Evolutionary conservation across 1,139 yeast species (phyloP), one percentile per base, ranked within the genome.

Genomic region (Fermentozyma sake): DNA sequence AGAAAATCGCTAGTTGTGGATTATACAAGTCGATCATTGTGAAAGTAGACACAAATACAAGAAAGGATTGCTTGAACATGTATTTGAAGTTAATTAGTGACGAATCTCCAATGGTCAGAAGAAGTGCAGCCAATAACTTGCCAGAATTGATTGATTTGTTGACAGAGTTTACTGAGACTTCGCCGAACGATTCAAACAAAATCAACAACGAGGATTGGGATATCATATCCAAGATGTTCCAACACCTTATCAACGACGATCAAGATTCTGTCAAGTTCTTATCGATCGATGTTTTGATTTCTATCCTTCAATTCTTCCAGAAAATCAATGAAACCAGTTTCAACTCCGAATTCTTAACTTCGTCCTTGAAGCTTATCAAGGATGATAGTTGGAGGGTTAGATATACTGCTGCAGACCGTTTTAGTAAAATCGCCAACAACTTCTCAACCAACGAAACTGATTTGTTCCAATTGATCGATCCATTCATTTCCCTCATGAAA

Each of bases 311-410:
- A 37, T 79, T 75, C 48, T 76, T 80, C 61, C 76, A 74, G 43
- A 56, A 61, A 12, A 71, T 72, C 37, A 57, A 70, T 32, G 85
- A 80, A 44, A 55, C 54, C 22, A 59, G 76, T 15, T 83, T 79
- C 52, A 70, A 75, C 42, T 64, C 72, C 22, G 83, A 78, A 42
- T 66, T 81, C 36, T 67, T 81, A 38, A 64, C 68, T 57, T 36
- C 34, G 32, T 68, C 86, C 4, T 68, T 81, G 37, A 76, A 77
- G 41, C 70, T 93, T 41, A 79, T 85, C 38, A 73, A 70, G 40
- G 98, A 93, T 60, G 89, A 86, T 58, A 83, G 95, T 48, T 93
- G 99, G 99, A 80, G 98, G 56, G 97, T 93, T 32, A 76, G 98
- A 48, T 93, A 91, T 60, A 87, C 94, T 76, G 95, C 95, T 15